Evolutionary conservation across 495 filamentous ascomycete species (phyloP).

Genomic region (Lineolata rhizophorae): DNA sequence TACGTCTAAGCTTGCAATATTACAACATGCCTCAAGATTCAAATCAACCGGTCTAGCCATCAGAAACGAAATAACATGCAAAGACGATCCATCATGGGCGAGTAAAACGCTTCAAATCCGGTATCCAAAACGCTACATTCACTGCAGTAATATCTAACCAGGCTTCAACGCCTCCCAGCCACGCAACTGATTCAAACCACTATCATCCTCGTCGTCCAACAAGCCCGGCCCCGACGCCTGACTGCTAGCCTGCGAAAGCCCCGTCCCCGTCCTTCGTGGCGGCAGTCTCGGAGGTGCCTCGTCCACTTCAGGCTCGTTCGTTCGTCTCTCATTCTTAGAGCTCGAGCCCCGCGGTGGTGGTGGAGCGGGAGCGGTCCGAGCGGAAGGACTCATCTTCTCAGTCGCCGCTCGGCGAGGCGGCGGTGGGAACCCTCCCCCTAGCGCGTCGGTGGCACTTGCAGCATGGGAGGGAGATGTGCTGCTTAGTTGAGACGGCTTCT

Average conservation of each 20-base stretch:
- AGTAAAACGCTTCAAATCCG: too few species aligned
- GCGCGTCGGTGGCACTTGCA: conserved; percentile 4
- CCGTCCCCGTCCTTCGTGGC: conserved; percentile 2
- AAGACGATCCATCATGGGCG: too few species aligned
- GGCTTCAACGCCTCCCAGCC: conserved; percentile 14
- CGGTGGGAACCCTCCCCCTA: conserved; percentile 1
- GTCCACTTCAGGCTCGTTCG: not conserved
- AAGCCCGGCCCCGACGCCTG: not conserved
- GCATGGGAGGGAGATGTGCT: conserved; percentile 4
- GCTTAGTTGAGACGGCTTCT: conserved; percentile 18
- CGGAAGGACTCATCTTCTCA: conserved; percentile 4
- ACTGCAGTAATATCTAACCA: too few species aligned
- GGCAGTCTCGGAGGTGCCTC: conserved; percentile 1
- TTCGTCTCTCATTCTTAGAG: not conserved
- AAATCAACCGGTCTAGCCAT: too few species aligned
- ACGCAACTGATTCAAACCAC: conserved; percentile 9
- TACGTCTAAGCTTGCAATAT: too few species aligned
- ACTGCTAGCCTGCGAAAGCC: not conserved
- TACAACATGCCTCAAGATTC: too few species aligned
- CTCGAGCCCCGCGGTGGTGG: not conserved
- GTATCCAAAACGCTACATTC: too few species aligned
- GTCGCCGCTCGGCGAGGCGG: not conserved
- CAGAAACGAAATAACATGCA: too few species aligned
- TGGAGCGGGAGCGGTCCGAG: conserved; percentile 4
- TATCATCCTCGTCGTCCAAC: conserved; percentile 9